Base-by-base conservation (phyloP, 192 early-diverging fungal genomes). In the Gigaspora rosea region DNA sequence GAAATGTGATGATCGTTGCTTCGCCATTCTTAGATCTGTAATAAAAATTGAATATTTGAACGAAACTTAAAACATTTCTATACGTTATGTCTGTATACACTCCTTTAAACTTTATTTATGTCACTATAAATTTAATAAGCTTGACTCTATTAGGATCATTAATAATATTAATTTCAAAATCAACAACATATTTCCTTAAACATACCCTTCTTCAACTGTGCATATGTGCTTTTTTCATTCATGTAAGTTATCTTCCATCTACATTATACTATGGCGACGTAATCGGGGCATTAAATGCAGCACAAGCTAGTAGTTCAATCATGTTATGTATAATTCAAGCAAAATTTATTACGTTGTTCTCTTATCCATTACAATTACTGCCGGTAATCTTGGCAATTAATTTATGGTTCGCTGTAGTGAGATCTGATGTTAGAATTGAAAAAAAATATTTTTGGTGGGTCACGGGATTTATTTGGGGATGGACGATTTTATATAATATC, bases 181-280 rank as follows among this genome's bases (percentile, higher is more conserved):
- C 69, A 8, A n/a, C 4, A 54, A 12, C 48, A 51, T 71, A 54
- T 33, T 50, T 71, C 32, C 20, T 49, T 10, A 71, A 69, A 51
- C 20, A 49, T 46, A 54, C 69, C 7, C 22, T 71, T 13, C 51
- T 71, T 35, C 69, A 71, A 71, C 69, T 71, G 0, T 71, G 69
- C 22, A 36, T 71, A 13, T 71, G 48, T 27, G 20, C 22, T 27
- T 35, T 51, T 54, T 15, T 71, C 9, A 27, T 20, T 4, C 47
- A 27, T 12, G 1, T 71, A 52, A n/a, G 20, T 27, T 27, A 32
- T 52, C 48, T 71, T n/a, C 50, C n/a, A 15, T 10, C 50, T 22
- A 33, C 51, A 52, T 32, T 71, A 54, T 32, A 51, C 5, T 54
- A 71, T 27, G 69, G 69, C 1, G 22, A 71, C 13, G n/a, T 12